Percentiles rank a stretch among this genome's conserved stretches.
phyloP scores from a whole-genome alignment of 1,139 yeast genomes.

The Geotrichum macrosporum region DNA sequence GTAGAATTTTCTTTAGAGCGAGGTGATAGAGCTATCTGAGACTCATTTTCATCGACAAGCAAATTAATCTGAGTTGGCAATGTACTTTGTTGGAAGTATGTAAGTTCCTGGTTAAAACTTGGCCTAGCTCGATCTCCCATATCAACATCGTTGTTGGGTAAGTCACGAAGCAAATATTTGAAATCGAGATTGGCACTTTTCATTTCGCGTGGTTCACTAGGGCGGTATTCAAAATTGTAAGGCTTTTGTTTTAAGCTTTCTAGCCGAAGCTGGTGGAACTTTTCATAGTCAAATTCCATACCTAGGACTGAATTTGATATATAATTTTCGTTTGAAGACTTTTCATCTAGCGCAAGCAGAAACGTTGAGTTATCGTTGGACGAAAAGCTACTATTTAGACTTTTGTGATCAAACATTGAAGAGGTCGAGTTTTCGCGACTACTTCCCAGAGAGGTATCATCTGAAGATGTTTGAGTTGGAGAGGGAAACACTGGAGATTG shows the following conservation, averaged over 20 bases:
- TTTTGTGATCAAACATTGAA: slow-evolving; percentile 13
- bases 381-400: slow-evolving; percentile 11
- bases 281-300: slow-evolving; percentile 5
- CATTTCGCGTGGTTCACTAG: neutral
- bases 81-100: neutral
- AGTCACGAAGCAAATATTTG: too few relatives aligned
- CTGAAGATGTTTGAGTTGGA: neutral
- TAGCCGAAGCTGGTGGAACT: slow-evolving; percentile 1
- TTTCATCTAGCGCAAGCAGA: neutral
- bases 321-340: neutral
- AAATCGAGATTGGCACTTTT: neutral
- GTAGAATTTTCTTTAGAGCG: neutral
- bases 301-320: neutral
- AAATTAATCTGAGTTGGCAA: neutral
- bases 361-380: slow-evolving; percentile 6
- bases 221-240: slow-evolving; percentile 5
- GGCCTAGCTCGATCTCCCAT: neutral
- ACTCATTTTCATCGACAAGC: neutral
- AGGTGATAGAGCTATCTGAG: slow-evolving; percentile 4
- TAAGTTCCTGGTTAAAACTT: neutral
- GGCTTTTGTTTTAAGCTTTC: neutral
- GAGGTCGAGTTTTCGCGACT: slow-evolving; percentile 11
- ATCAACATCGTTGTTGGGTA: too few relatives aligned
- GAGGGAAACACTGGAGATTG: neutral
- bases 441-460: neutral